These are phyloP conservation scores for Penicillium sp. DNA, from an alignment of 2,329 filamentous ascomycete genomes.

Conservation along the genomic window DNA sequence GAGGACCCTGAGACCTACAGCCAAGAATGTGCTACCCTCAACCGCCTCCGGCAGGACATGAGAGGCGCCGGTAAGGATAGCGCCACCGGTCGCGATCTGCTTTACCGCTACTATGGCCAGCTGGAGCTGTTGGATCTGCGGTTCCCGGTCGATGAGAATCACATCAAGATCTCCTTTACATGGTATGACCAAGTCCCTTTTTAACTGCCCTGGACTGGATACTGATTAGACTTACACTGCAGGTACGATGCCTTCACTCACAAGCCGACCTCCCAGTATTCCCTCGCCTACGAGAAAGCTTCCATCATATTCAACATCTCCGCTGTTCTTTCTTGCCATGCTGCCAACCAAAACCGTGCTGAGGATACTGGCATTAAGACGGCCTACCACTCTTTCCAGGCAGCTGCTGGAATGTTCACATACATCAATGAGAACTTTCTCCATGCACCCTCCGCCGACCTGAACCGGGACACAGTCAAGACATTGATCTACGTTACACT, in stretches of 20 bases:
- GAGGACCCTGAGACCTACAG: conserved; percentile 95
- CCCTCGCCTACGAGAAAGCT: conserved; percentile 93
- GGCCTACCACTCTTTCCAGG: conserved; percentile 96
- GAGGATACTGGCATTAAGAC: conserved; percentile 93
- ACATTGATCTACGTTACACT: conserved; percentile 88
- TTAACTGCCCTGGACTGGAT: background rate
- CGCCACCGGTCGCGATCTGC: conserved; percentile 82
- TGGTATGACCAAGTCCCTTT: conserved; percentile 58
- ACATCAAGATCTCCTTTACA: conserved; percentile 98
- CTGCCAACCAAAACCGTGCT: conserved; percentile 82
- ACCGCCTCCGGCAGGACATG: conserved; percentile 96
- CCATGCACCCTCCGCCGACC: conserved; percentile 91
- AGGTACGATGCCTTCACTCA: conserved; percentile 99
- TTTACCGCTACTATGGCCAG: conserved; percentile 97
- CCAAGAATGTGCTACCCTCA: conserved; percentile 91
- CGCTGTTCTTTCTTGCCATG: conserved; percentile 92
- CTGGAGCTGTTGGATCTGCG: conserved; percentile 88
- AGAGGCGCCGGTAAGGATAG: conserved; percentile 95
- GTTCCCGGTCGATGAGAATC: conserved; percentile 96
- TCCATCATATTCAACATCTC: conserved; percentile 99
- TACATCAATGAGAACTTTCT: conserved; percentile 99
- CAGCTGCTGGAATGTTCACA: conserved; percentile 97
- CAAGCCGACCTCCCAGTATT: conserved; percentile 95
- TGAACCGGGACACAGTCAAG: conserved; percentile 94
- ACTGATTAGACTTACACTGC: conserved; percentile 3